Conservation (phyloP, 306 rosid genomes). For the Hippophae tibetana region DNA sequence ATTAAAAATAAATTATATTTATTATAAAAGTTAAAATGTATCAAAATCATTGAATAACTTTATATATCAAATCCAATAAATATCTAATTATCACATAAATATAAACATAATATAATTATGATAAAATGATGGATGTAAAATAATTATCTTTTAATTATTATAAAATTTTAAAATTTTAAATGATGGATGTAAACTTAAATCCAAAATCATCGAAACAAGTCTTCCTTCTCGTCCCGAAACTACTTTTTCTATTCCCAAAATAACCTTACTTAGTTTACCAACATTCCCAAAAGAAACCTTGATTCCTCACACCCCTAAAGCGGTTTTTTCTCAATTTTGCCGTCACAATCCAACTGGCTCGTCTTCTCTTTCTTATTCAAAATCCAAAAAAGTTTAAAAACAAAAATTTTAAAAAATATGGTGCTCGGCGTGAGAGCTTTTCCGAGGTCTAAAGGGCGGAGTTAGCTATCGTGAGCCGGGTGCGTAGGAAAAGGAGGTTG, state of each 20-base stretch:
- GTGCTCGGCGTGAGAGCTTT: not conserved
- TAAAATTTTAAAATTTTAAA: too few species aligned
- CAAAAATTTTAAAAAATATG: not conserved
- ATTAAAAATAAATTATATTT: too few species aligned
- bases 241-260: not conserved
- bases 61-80: too few species aligned
- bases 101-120: too few species aligned
- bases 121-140: too few species aligned
- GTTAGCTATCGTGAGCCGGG: constrained; percentile 26
- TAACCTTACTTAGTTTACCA: not conserved
- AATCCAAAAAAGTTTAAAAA: too few species aligned
- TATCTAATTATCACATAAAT: too few species aligned
- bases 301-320: too few species aligned
- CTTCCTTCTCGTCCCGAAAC: too few species aligned
- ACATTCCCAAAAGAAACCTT: not conserved
- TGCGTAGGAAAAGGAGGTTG: constrained; percentile 12
- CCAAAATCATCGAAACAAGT: constrained; percentile 3
- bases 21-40: too few species aligned
- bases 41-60: too few species aligned
- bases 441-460: not conserved
- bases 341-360: not conserved
- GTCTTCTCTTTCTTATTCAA: not conserved
- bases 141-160: too few species aligned
- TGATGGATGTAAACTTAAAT: not conserved
- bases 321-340: not conserved